Evolutionary conservation across 2,329 filamentous ascomycete genomes (phyloP).

Genomic region (Plectosphaerella cucumerina): DNA sequence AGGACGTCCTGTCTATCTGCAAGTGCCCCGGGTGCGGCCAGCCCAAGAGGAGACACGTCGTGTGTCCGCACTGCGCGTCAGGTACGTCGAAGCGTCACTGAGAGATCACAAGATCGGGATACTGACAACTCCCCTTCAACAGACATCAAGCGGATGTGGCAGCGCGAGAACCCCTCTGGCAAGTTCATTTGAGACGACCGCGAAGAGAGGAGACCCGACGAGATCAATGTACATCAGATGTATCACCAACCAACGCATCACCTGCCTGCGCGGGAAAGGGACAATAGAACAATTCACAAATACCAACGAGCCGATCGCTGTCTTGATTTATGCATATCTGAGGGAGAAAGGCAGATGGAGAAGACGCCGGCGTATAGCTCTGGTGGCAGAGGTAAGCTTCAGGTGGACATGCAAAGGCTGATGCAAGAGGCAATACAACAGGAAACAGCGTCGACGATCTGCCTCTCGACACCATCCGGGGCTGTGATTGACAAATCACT

Average conservation of each 20-base stretch:
- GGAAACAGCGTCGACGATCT: no score
- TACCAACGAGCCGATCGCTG: no score
- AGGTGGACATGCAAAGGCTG: no score
- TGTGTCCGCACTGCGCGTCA: conserved; percentile 83
- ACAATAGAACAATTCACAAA: no score
- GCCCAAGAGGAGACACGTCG: conserved; percentile 79
- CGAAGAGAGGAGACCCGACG: background rate
- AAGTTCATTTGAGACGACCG: conserved; percentile 21
- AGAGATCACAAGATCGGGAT: background rate
- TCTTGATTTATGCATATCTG: no score
- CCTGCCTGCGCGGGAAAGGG: no score
- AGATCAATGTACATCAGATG: conserved; percentile 3
- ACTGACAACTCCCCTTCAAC: conserved; percentile 12
- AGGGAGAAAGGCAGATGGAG: no score
- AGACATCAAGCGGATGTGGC: conserved; percentile 45
- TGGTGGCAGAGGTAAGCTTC: no score
- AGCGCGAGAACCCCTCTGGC: conserved; percentile 29
- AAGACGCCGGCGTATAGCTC: no score
- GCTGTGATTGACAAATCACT: no score
- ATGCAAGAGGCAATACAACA: no score
- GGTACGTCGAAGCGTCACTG: conserved; percentile 60
- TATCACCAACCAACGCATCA: conserved; percentile 1
- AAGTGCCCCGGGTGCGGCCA: conserved; percentile 86
- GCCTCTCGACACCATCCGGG: no score
- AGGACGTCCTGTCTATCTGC: conserved; percentile 84